These are phyloP conservation scores for Aspergillus diversus DNA, from an alignment of 495 filamentous ascomycete genomes.

Conservation along the genomic window DNA sequence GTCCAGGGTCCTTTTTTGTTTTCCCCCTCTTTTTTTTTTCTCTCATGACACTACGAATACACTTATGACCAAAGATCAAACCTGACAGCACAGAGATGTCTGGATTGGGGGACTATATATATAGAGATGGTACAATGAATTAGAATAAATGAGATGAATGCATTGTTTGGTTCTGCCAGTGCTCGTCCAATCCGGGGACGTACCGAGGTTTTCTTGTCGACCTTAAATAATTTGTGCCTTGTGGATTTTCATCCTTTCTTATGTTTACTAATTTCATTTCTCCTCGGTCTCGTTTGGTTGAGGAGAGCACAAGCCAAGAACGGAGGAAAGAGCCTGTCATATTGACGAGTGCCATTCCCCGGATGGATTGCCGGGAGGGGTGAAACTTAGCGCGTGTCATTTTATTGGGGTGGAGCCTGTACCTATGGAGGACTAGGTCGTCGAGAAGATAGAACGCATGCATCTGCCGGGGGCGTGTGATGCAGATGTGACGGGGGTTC, in stretches of 20 bases:
- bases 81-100: neutral
- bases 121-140: neutral
- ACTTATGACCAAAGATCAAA: neutral
- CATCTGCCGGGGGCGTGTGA: neutral
- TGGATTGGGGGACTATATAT: neutral
- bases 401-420: neutral
- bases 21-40: neutral
- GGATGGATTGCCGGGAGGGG: conserved; percentile 13
- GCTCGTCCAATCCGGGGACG: neutral
- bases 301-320: conserved; percentile 2
- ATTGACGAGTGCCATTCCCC: conserved; percentile 11
- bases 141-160: conserved; percentile 13
- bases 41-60: conserved; percentile 8
- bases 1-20: conserved; percentile 1
- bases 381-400: conserved; percentile 18
- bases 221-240: neutral
- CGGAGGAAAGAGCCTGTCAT: conserved; percentile 7
- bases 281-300: neutral
- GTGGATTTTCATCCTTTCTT: no score
- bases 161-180: neutral
- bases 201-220: neutral
- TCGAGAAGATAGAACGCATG: no score
- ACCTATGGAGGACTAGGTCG: conserved; percentile 18
- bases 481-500: neutral
- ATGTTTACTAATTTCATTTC: no score